Evolutionary conservation across 805 yeast genomes (phyloP), one percentile per base, ranked within the genome.

Genomic region (Nakazawaea wyomingensis): DNA sequence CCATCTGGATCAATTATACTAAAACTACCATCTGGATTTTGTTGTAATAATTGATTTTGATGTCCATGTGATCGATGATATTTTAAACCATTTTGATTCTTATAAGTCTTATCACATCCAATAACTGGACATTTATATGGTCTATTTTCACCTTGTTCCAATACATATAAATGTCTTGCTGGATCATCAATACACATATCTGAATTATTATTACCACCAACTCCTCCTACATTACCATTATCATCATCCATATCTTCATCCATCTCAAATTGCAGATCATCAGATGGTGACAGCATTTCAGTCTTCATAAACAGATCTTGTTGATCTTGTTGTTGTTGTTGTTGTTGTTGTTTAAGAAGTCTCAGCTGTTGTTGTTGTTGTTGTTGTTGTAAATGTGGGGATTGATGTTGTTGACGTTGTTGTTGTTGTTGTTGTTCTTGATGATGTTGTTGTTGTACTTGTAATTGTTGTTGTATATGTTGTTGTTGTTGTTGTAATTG

Each of bases 101-200:
- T 93, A 64, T 93, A 93, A 22, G 91, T 90, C 70, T 93, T 93
- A 54, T 90, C 97, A 65, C 99, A 93, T 6, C 99, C 99, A 56
- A 89, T 85, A 34, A 93, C 99, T 0, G 98, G 99, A 68, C 99
- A 93, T 61, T 85, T 89, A 69, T 83, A 93, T 24, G 99, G 99
- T 62, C 93, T 82, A 60, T 88, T 85, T 53, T 90, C 96, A 46
- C 86, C 90, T 49, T 80, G 82, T 64, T 90, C 97, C 70, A 86
- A 82, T 27, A 90, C 96, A 59, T 93, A 91, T 46, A 91, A 66
- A 59, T 90, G 93, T 50, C 98, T 76, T 1, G 97, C 96, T 0
- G 98, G 99, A 62, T 93, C 97, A 64, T 91, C 97, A 39, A 93
- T 90, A 62, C 89, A 89, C 48, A 78, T 80, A 39, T 76, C 80